Conservation (phyloP, 768 basidiomycete species). For the Naganishia vaughanmartiniae region DNA sequence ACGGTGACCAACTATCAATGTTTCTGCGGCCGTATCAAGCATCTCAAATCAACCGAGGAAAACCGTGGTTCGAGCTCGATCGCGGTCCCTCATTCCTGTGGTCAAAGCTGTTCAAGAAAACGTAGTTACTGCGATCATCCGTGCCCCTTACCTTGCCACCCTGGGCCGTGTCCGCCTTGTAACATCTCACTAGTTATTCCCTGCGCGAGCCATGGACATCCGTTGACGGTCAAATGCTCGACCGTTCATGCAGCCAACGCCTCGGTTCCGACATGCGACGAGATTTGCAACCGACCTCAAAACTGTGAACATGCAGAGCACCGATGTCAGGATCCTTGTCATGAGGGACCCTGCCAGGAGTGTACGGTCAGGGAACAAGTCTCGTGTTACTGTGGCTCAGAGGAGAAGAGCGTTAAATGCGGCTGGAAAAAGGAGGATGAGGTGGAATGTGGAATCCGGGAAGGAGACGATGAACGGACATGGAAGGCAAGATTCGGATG, state of each 20-base stretch:
- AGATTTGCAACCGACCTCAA: slow-evolving; percentile 64
- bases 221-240: slow-evolving; percentile 55
- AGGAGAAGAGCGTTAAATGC: slow-evolving; percentile 62
- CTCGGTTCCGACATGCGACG: slow-evolving; percentile 43
- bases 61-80: slow-evolving; percentile 24
- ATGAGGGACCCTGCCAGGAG: slow-evolving; percentile 68
- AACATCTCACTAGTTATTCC: slow-evolving; percentile 69
- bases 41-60: slow-evolving; percentile 65
- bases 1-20: slow-evolving; percentile 68
- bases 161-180: slow-evolving; percentile 95
- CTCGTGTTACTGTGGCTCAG: slow-evolving; percentile 78
- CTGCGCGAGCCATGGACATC: slow-evolving; percentile 72
- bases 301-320: slow-evolving; percentile 57
- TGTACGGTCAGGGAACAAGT: slow-evolving; percentile 62
- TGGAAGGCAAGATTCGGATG: slow-evolving; percentile 74
- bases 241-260: slow-evolving; percentile 41
- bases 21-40: slow-evolving; percentile 73
- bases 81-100: slow-evolving; percentile 52
- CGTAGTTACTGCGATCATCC: slow-evolving; percentile 66
- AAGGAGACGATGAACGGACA: slow-evolving; percentile 52
- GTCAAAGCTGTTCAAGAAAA: slow-evolving; percentile 48
- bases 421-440: slow-evolving; percentile 53
- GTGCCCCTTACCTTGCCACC: slow-evolving; percentile 64
- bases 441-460: slow-evolving; percentile 49
- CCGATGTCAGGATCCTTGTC: slow-evolving; percentile 66